Evolutionary conservation across 805 yeast species (phyloP), one percentile per base, ranked within the genome.

Genomic region (Pichia scutulata): DNA sequence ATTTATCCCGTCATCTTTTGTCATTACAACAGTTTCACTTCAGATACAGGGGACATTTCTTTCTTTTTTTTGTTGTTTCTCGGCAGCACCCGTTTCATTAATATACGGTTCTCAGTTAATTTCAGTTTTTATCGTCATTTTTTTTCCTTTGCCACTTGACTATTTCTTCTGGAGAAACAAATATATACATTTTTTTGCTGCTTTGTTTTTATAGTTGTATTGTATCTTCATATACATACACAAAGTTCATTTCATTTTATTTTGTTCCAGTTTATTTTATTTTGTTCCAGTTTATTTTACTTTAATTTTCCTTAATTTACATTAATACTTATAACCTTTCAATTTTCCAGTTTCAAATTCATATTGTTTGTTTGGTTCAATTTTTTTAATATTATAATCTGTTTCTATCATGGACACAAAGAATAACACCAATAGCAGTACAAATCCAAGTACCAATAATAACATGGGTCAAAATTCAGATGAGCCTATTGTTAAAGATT

Each of bases 401-500:
- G 10, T 33, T 33, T 33, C 10, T 6, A n/a, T 33, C 33, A 24
- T 8, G 30, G 18, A 41, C 9, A n/a, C 8, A 4, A 39, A 39
- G 7, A 24, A 8, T 10, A 41, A 40, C 16, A 26, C 30, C 10
- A 24, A 24, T 24, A 46, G n/a, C 26, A 24, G 30, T 23, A 25
- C 30, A 42, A 48, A 43, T 37, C 23, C 26, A 12, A 39, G 43
- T 28, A 40, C 8, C 39, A 43, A 21, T 19, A 46, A 33, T 41
- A 21, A 22, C 23, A 19, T 16, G 4, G 19, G 36, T 8, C 21
- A 28, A 16, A 19, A 16, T 36, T 12, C 14, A 19, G 25, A 18
- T 25, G 48, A 39, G 22, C 66, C 68, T 10, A 54, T 65, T 1
- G 70, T 67, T 28, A 60, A 69, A 8, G 72, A 78, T 56, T 57